Percentiles rank a stretch among this genome's conserved stretches.
Evolutionary conservation across 192 early-diverging fungal genomes (phyloP).

Genomic region (Pilobolus umbonatus): DNA sequence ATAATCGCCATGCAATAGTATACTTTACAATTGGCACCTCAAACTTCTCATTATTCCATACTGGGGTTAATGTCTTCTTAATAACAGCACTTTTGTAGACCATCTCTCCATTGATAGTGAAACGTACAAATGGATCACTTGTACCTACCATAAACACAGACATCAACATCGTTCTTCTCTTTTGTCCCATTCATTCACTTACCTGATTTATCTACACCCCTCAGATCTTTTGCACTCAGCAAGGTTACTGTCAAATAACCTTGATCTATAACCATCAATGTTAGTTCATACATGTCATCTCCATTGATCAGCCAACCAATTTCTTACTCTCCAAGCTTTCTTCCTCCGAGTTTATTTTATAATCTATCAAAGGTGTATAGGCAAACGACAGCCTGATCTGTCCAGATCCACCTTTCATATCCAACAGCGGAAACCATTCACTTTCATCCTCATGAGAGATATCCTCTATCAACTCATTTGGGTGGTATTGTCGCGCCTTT

Average conservation of each 20-base stretch:
- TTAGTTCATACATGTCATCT: not conserved
- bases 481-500: not conserved
- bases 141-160: no score
- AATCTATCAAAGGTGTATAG: constrained; percentile 26
- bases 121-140: constrained; percentile 60
- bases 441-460: constrained; percentile 21
- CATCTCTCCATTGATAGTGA: constrained; percentile 51
- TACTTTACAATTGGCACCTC: constrained; percentile 28
- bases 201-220: constrained; percentile 27
- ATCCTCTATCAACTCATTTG: not conserved
- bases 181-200: no score
- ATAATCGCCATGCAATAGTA: not conserved
- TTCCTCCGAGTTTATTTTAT: constrained; percentile 20
- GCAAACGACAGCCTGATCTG: constrained; percentile 28
- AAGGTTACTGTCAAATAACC: constrained; percentile 36
- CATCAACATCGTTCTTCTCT: no score
- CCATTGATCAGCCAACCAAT: not conserved
- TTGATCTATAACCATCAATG: constrained; percentile 26
- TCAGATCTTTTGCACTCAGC: constrained; percentile 26
- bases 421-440: constrained; percentile 24
- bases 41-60: constrained; percentile 37
- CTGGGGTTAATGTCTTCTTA: constrained; percentile 60
- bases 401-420: constrained; percentile 1
- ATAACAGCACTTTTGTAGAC: constrained; percentile 53
- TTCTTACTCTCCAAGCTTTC: constrained; percentile 37